These are phyloP conservation scores for Saposhnikovia divaricata DNA, from an alignment of 129 eudicot genomes.

Conservation along the genomic window DNA sequence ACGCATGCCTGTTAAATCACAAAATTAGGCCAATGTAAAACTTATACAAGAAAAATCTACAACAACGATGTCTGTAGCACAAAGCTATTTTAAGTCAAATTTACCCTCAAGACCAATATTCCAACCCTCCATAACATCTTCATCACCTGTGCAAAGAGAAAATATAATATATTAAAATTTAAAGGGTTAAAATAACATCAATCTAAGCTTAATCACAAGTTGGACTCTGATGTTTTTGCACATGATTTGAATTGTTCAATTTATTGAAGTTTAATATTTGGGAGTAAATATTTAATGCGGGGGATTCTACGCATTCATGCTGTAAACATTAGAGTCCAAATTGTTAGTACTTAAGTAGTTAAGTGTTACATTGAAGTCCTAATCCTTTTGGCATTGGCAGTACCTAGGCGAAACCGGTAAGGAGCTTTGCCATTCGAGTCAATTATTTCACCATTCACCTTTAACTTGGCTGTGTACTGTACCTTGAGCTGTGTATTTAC, in stretches of 20 bases:
- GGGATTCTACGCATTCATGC: not conserved
- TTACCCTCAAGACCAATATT: conserved; percentile 81
- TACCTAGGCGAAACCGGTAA: conserved; percentile 70
- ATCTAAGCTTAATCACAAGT: not conserved
- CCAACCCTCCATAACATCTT: conserved; percentile 55
- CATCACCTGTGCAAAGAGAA: conserved; percentile 38
- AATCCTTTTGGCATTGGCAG: not conserved
- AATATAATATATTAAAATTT: not conserved
- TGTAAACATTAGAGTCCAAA: not conserved
- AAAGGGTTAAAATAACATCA: not conserved
- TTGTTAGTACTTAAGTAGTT: too few relatives aligned
- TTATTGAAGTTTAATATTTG: too few relatives aligned
- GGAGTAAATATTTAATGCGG: too few relatives aligned
- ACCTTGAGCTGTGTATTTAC: conserved; percentile 57
- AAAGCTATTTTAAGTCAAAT: not conserved
- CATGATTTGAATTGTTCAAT: not conserved
- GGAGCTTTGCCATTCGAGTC: conserved; percentile 66
- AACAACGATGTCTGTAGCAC: too few relatives aligned
- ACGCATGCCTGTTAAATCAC: conserved; percentile 61
- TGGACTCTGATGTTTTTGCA: not conserved
- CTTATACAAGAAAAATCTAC: not conserved
- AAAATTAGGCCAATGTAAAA: not conserved
- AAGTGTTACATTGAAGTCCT: not conserved
- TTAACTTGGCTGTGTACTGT: conserved; percentile 50
- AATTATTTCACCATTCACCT: conserved; percentile 56